A percentile compares a stretch with the other conserved stretches of the same genome.
phyloP scores from a whole-genome alignment of 164 flowering plant genomes.

The Chimonanthus salicifolius region DNA sequence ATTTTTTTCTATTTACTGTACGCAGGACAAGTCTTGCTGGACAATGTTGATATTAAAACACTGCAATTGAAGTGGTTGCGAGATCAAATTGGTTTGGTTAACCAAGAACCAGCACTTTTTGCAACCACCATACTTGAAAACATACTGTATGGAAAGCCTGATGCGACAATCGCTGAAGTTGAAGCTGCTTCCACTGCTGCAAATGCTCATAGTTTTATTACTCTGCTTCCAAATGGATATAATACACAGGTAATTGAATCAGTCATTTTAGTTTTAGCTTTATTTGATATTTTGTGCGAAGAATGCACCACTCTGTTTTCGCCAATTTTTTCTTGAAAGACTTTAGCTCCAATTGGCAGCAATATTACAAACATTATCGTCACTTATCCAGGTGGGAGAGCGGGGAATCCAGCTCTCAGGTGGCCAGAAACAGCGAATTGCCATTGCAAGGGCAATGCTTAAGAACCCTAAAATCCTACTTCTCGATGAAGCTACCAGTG shows the following conservation, averaged over 20 bases:
- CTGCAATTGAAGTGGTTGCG: conserved; percentile 80
- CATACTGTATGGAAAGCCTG: conserved; percentile 88
- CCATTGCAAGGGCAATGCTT: conserved; percentile 95
- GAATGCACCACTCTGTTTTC: no score
- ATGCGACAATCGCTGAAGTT: conserved; percentile 77
- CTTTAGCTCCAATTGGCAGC: background rate
- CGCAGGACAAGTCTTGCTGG: conserved; percentile 81
- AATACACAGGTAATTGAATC: conserved; percentile 64
- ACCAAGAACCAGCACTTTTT: conserved; percentile 97
- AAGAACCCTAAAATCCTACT: conserved; percentile 90
- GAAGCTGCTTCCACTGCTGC: conserved; percentile 91
- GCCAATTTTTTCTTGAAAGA: no score
- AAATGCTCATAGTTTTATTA: conserved; percentile 88
- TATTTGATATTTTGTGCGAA: no score
- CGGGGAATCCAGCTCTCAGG: conserved; percentile 96
- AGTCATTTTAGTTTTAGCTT: background rate
- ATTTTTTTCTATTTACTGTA: background rate
- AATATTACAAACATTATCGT: background rate
- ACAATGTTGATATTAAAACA: conserved; percentile 73
- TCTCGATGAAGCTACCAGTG: conserved; percentile 98
- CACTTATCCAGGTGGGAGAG: conserved; percentile 72
- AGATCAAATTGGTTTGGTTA: conserved; percentile 91
- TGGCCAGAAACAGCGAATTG: conserved; percentile 96
- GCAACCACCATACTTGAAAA: conserved; percentile 92
- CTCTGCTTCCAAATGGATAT: conserved; percentile 83